Evolutionary conservation across 192 early-diverging fungal species (phyloP), one percentile per base, ranked within the genome.

Genomic region (Obelidium mucronatum): DNA sequence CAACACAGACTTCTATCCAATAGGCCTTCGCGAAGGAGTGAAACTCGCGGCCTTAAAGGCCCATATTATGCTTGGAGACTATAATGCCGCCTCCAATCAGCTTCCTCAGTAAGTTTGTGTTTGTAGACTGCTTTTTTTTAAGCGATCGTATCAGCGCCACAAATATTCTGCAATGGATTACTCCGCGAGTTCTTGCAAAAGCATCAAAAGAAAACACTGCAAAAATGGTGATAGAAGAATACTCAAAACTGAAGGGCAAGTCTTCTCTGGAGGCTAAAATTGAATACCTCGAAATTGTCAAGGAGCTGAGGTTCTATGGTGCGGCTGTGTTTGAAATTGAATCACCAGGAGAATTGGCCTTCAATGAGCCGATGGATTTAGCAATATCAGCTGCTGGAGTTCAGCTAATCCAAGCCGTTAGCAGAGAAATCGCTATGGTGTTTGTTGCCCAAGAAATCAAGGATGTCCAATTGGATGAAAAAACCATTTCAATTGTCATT

Each of bases 1-100:
- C 37, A 74, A 75, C 34, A 80, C 73, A n/a, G 87, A 83, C 55
- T 31, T 80, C 37, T 88, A 82, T 64, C 76, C 79, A n/a, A 78
- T 88, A 30, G 76, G 80, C 31, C 78, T 79, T 31, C 56, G 75
- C 3, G 77, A 74, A 13, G 84, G 80, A 24, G 74, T 82, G 39
- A 74, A 88, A 75, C 42, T 88, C 30, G 86, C 86, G 1, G 87
- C 84, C 2, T 62, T 85, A 30, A 74, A 80, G 28, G 84, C 84
- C 1, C 86, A 88, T 33, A 75, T 82, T 6, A 33, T 83, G 24
- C 59, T 86, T n/a, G 87, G 86, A 2, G 82, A 88, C 61, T 85
- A 79, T 66, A 78, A 83, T 30, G 28, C 35, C 30, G 39, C 33
- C 17, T 54, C 80, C 26, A 75, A 74, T 5, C 58, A 62, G 51